These are phyloP conservation scores for Phytophthora aleatoria DNA, from an alignment of 352 stramenopile genomes.

Conservation along the genomic window DNA sequence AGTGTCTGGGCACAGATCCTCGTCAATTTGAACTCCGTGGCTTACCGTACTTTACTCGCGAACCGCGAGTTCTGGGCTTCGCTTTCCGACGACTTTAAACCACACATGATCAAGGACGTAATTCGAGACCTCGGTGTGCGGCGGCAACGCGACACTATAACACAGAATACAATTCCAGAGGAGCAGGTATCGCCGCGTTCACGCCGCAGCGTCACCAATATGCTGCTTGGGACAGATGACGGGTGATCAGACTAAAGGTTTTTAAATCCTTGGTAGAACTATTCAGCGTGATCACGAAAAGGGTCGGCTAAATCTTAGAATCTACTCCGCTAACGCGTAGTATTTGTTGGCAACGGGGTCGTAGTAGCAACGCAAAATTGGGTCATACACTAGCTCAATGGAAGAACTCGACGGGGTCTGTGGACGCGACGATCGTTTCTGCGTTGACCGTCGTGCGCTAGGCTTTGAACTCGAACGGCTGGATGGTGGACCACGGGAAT, in stretches of 20 bases:
- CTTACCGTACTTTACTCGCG: constrained; percentile 68
- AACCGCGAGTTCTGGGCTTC: constrained; percentile 88
- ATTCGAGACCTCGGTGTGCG: constrained; percentile 55
- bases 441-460: constrained; percentile 4
- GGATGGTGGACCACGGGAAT: not conserved
- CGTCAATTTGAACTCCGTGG: constrained; percentile 60
- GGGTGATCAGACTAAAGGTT: constrained; percentile 23
- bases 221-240: constrained; percentile 59
- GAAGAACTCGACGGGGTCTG: constrained; percentile 25
- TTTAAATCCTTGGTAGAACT: constrained; percentile 2
- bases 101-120: constrained; percentile 83
- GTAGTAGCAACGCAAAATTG: constrained; percentile 84
- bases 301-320: constrained; percentile 18
- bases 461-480: not conserved
- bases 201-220: constrained; percentile 44
- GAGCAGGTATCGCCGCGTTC: constrained; percentile 41
- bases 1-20: constrained; percentile 87
- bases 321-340: constrained; percentile 75
- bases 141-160: constrained; percentile 41
- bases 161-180: constrained; percentile 37
- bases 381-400: constrained; percentile 86
- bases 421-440: constrained; percentile 3
- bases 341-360: constrained; percentile 86
- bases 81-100: constrained; percentile 85
- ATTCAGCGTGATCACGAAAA: not conserved